phyloP scores from a whole-genome alignment of 306 rosid genomes.

The Oxytropis ochrocephala region DNA sequence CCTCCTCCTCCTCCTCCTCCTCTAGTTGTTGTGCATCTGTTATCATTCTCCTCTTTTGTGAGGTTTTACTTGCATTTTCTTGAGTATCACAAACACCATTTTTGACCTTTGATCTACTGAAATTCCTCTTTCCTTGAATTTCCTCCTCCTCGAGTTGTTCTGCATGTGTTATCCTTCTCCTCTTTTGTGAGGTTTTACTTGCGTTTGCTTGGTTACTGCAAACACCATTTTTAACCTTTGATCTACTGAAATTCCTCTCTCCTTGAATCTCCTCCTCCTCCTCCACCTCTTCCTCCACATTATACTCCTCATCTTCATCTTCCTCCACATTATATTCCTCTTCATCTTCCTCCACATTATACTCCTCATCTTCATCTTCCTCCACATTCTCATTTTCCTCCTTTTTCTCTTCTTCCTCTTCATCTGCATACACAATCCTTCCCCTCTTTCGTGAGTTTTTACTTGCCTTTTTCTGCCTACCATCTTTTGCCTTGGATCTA shows the following conservation, averaged over 20 bases:
- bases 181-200: slow-evolving; percentile 25
- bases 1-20: slow-evolving; percentile 10
- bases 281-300: slow-evolving; percentile 34
- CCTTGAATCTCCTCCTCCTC: slow-evolving; percentile 31
- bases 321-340: slow-evolving; percentile 11
- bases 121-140: slow-evolving; percentile 24
- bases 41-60: slow-evolving; percentile 28
- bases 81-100: slow-evolving; percentile 9
- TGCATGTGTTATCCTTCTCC: slow-evolving; percentile 18
- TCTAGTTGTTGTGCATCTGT: slow-evolving; percentile 18
- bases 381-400: neutral
- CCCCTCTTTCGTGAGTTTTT: slow-evolving; percentile 26
- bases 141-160: slow-evolving; percentile 38
- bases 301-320: neutral
- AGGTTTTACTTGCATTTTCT: slow-evolving; percentile 21
- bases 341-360: slow-evolving; percentile 32
- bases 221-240: slow-evolving; percentile 30
- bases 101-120: slow-evolving; percentile 39
- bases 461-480: slow-evolving; percentile 12
- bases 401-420: slow-evolving; percentile 17
- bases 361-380: slow-evolving; percentile 18
- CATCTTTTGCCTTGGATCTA: slow-evolving; percentile 43
- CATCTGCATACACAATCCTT: slow-evolving; percentile 4
- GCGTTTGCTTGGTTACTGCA: slow-evolving; percentile 10
- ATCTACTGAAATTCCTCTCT: slow-evolving; percentile 32